phyloP scores from a whole-genome alignment of 208 protist genomes.

The Porcisia hertigi region DNA sequence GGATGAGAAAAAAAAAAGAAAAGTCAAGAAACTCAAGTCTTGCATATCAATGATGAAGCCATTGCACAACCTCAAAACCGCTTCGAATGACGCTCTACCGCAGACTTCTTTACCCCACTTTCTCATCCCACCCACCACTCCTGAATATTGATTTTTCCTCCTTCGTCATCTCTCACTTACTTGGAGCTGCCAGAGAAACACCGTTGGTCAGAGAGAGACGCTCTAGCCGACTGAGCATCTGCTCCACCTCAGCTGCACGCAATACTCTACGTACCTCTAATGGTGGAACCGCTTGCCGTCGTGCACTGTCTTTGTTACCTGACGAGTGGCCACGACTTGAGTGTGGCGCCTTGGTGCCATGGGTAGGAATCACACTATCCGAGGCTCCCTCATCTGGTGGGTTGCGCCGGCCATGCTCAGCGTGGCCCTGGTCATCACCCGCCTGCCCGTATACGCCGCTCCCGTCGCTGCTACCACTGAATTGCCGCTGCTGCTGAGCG shows the following conservation, averaged over 20 bases:
- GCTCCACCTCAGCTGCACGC: slow-evolving; percentile 28
- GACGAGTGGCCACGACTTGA: background rate
- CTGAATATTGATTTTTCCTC: no score
- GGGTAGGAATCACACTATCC: background rate
- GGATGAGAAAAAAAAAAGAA: background rate
- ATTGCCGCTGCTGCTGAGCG: slow-evolving; percentile 5
- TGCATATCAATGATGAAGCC: background rate
- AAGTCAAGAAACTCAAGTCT: background rate
- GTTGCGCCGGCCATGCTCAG: background rate
- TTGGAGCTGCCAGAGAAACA: background rate
- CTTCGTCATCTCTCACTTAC: background rate
- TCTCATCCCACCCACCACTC: background rate
- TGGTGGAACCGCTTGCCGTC: slow-evolving; percentile 10
- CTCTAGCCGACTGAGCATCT: slow-evolving; percentile 37
- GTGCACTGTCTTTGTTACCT: background rate
- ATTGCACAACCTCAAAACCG: background rate
- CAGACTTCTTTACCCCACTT: background rate
- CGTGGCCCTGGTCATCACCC: background rate
- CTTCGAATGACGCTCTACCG: background rate
- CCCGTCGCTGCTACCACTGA: background rate
- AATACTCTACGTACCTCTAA: background rate
- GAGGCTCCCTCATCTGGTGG: background rate
- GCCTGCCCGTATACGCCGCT: background rate
- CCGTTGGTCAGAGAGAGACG: background rate
- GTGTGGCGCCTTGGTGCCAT: background rate